Percentiles rank a stretch among this genome's conserved stretches.
Evolutionary conservation across 768 basidiomycete species (phyloP).

Genomic region (Boletellus emodensis): DNA sequence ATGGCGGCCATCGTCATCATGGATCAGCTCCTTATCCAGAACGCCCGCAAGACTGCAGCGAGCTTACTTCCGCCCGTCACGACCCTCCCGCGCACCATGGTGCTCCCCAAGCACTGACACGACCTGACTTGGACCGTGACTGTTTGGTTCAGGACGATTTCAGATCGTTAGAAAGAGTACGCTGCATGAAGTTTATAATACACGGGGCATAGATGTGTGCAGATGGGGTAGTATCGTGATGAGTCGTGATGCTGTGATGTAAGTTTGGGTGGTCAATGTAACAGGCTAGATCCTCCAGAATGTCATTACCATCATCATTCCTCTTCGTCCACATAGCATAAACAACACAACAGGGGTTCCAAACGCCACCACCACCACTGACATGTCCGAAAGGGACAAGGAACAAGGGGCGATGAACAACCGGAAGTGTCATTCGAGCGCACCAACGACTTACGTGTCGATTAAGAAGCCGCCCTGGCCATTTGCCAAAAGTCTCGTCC

Average conservation of each 20-base stretch:
- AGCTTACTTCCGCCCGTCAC: conserved; percentile 77
- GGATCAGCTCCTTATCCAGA: conserved; percentile 90
- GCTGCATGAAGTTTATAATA: too few relatives aligned
- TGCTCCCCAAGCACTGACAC: conserved; percentile 46
- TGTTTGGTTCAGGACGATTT: neutral
- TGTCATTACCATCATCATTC: conserved; percentile 17
- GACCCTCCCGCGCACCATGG: conserved; percentile 92
- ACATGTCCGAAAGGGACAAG: neutral
- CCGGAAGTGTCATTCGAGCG: neutral
- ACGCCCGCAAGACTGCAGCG: conserved; percentile 71
- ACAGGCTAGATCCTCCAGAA: neutral
- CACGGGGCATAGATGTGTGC: too few relatives aligned
- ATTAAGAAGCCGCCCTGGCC: conserved; percentile 70
- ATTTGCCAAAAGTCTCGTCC: conserved; percentile 56
- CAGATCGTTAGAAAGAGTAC: too few relatives aligned
- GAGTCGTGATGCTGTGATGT: neutral
- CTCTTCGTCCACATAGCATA: conserved; percentile 55
- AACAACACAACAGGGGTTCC: conserved; percentile 61
- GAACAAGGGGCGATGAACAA: neutral
- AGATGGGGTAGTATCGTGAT: too few relatives aligned
- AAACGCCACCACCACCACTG: conserved; percentile 88
- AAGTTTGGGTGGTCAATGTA: neutral
- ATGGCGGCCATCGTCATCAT: conserved; percentile 97
- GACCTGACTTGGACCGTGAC: neutral
- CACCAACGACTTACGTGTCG: conserved; percentile 48